Evolutionary conservation across 768 basidiomycete genomes (phyloP), one percentile per base, ranked within the genome.

Genomic region (Gloeophyllum trabeum): DNA sequence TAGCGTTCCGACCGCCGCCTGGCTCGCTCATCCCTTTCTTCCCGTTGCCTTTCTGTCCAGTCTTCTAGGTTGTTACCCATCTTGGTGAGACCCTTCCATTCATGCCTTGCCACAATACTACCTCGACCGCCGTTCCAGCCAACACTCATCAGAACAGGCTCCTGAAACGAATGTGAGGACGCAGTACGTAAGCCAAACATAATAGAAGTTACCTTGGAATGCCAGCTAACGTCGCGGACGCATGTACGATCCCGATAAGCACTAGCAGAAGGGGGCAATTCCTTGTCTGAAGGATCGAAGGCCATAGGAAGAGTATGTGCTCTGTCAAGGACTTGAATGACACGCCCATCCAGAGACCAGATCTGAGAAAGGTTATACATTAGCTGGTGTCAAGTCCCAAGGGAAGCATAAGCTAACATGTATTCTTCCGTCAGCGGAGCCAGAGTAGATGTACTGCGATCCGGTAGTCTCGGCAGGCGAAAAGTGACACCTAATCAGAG

Each of bases 161-260:
- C 82, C 76, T 85, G 56, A 32, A 16, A 32, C 28, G 28, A 10
- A 10, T 16, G 16, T 32, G 28, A 13, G 34, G 26, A 10, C 34
- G 26, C 18, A 5, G 13, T 19, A 48, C 48, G 47, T 24, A 13
- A 13, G 25, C 24, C 19, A 21, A 24, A 18, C 4, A 19, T 16
- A 20, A 35, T 16, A 47, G 37, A 30, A 24, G 26, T 22, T 4
- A 83, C 84, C 68, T 76, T 75, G 24, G 85, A 78, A 58, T 91
- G 90, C 96, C 96, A 99, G 55, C 85, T 85, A 46, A 97, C 91
- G 55, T 98, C 94, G 34, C 94, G 79, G 3, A 97, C 92, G 47
- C 84, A 87, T 20, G 68, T 66, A 7, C 39, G 51, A 44, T 35
- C 58, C 56, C 45, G 54, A 34, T 53, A 47, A 14, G 54, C 22